Evolutionary conservation across 805 yeast species (phyloP), one percentile per base, ranked within the genome.

Genomic region (Diddensiella santjacobensis): DNA sequence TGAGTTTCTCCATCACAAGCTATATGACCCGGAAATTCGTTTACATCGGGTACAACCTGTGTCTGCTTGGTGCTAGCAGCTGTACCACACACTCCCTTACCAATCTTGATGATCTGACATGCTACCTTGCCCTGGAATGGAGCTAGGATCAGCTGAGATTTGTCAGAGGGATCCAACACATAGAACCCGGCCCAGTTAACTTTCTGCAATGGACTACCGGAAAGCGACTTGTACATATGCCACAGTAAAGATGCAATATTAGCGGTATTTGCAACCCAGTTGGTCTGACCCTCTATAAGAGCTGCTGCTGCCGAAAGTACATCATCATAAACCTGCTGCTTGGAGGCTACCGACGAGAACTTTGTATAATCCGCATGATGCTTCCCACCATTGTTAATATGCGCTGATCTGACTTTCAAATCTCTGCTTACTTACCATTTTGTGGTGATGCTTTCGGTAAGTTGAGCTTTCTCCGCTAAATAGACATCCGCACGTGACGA

Each of bases 81-180:
- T 1, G 78, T 70, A 3, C 99, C 98, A 69, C 98, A 93, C 0
- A 91, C 98, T 11, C 99, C 99, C 50, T 69, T 74, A 3, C 96
- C 96, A 44, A 84, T 70, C 48, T 70, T 61, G 49, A 91, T 93
- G 22, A 70, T 69, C 66, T 93, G 98, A 60, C 99, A 91, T 0
- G 98, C 98, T 2, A 91, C 97, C 65, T 88, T 88, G 3, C 99
- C 99, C 66, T 87, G 95, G 66, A 91, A 91, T 11, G 99, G 99
- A 0, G 95, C 99, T 33, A 91, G 70, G 19, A 87, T 73, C 44
- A 93, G 70, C 58, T 75, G 80, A 1, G 63, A 41, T 0, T 57
- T 42, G 22, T 60, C 63, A 10, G 63, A 59, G 2, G 70, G 64
- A 46, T 78, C 74, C 15, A 72, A 56, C 1, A 86, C 78, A 59